These are phyloP conservation scores for Porcisia hertigi DNA, from an alignment of 208 protist genomes.

Conservation along the genomic window DNA sequence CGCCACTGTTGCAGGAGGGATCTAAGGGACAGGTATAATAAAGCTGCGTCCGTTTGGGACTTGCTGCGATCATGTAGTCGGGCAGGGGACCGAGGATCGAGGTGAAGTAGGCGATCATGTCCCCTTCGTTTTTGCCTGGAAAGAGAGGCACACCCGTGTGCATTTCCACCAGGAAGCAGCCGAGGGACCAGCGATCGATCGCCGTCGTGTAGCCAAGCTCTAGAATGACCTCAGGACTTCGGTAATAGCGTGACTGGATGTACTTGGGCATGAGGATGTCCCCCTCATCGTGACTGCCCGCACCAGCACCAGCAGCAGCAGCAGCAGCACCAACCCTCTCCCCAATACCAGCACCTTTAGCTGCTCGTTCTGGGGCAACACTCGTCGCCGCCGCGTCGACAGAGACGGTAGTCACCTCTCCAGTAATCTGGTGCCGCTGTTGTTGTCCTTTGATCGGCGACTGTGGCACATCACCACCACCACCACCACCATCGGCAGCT, in stretches of 20 bases:
- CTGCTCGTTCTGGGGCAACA: neutral
- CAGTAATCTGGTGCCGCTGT: neutral
- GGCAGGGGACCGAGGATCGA: slow-evolving; percentile 78
- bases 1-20: neutral
- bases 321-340: neutral
- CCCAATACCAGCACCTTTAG: neutral
- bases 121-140: slow-evolving; percentile 91
- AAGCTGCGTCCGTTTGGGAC: slow-evolving; percentile 60
- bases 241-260: slow-evolving; percentile 98
- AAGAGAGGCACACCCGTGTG: slow-evolving; percentile 98
- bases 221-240: slow-evolving; percentile 97
- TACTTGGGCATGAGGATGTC: slow-evolving; percentile 38
- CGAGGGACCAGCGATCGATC: slow-evolving; percentile 99
- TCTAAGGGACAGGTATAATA: slow-evolving; percentile 33
- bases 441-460: slow-evolving; percentile 46
- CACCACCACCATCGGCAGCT: neutral
- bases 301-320: neutral
- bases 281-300: neutral
- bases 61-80: slow-evolving; percentile 72
- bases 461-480: neutral
- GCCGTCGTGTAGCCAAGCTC: slow-evolving; percentile 92
- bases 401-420: slow-evolving; percentile 84
- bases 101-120: slow-evolving; percentile 95
- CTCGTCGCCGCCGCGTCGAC: neutral
- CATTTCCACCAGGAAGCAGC: slow-evolving; percentile 98